phyloP scores from a whole-genome alignment of 345 rosid species.

The Ricinus communis region DNA sequence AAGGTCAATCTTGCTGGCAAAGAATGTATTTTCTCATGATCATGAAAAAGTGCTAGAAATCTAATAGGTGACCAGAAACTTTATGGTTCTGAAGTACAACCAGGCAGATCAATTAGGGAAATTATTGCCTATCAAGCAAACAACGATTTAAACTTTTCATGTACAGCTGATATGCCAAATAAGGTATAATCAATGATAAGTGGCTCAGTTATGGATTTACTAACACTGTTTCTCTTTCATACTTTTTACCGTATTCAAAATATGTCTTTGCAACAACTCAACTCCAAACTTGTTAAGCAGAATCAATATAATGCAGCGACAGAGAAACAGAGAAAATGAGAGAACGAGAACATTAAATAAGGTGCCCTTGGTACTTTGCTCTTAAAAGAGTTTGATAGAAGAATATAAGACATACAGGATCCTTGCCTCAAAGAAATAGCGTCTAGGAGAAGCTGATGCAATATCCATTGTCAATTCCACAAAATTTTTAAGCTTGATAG shows the following conservation, averaged over 20 bases:
- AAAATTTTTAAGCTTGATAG: constrained; percentile 64
- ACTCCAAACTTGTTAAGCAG: neutral
- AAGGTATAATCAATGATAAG: neutral
- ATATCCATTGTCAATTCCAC: constrained; percentile 94
- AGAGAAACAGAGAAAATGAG: neutral
- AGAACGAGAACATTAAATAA: neutral
- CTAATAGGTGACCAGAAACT: neutral
- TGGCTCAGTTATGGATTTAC: neutral
- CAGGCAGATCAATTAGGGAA: neutral
- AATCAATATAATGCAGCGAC: neutral
- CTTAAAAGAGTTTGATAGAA: constrained; percentile 1
- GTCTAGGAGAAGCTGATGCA: constrained; percentile 84
- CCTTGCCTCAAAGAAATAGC: constrained; percentile 93
- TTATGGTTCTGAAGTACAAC: neutral
- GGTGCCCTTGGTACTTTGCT: neutral
- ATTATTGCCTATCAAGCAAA: neutral
- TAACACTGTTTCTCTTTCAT: neutral
- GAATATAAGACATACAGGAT: constrained; percentile 30
- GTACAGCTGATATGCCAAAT: neutral
- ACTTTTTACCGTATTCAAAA: neutral
- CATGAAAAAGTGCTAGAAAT: neutral
- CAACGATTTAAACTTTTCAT: neutral
- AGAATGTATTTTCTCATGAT: neutral
- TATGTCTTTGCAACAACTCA: neutral
- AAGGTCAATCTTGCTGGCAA: neutral